phyloP scores from a whole-genome alignment of 2,329 filamentous ascomycete species.

The Leptographium radiaticola region DNA sequence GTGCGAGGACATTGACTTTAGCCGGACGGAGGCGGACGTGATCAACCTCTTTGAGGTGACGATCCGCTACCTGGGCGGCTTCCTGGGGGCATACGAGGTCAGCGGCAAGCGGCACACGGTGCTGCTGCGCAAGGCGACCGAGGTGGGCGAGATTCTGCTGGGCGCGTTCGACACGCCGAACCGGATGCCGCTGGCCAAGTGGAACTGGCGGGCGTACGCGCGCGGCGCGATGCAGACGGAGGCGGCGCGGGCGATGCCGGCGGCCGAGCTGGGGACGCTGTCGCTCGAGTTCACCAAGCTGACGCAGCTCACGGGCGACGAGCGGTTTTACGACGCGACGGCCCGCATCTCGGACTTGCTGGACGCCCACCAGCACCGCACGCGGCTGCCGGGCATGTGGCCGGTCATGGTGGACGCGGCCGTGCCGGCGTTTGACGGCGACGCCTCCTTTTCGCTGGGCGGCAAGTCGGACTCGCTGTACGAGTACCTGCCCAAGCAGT shows the following conservation, averaged over 20 bases:
- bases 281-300: slow-evolving; percentile 50
- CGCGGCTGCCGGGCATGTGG: slow-evolving; percentile 49
- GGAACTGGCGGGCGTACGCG: slow-evolving; percentile 39
- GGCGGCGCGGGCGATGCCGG: slow-evolving; percentile 22
- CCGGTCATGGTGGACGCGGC: slow-evolving; percentile 37
- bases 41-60: slow-evolving; percentile 61
- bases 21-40: slow-evolving; percentile 30
- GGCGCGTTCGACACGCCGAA: slow-evolving; percentile 56
- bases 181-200: slow-evolving; percentile 48
- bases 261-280: slow-evolving; percentile 44
- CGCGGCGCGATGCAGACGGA: slow-evolving; percentile 27
- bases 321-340: slow-evolving; percentile 48
- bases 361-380: slow-evolving; percentile 37
- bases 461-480: slow-evolving; percentile 45
- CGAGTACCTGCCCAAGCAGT: slow-evolving; percentile 54
- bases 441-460: slow-evolving; percentile 42
- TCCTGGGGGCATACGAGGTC: slow-evolving; percentile 57
- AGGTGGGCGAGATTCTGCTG: slow-evolving; percentile 52
- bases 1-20: slow-evolving; percentile 47
- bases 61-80: slow-evolving; percentile 57
- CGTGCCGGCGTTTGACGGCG: slow-evolving; percentile 41
- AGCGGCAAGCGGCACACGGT: slow-evolving; percentile 37
- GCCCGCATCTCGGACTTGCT: slow-evolving; percentile 43
- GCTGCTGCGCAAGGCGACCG: slow-evolving; percentile 47
- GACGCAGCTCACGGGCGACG: slow-evolving; percentile 47